Conservation (phyloP, 257 asterid species). For the Avicennia marina region DNA sequence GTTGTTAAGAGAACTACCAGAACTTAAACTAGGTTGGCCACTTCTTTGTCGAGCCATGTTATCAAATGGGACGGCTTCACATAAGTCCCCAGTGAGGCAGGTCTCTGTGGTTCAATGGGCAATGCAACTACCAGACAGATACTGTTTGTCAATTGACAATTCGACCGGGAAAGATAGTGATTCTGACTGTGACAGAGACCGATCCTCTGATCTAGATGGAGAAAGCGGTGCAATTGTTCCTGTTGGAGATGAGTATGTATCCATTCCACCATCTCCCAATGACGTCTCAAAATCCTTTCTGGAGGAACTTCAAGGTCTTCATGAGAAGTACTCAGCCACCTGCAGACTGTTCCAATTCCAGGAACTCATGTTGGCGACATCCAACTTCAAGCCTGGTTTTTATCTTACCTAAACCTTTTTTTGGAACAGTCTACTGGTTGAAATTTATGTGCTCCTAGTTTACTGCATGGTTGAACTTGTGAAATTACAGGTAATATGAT, state of each 20-base stretch:
- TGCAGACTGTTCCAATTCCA: slow-evolving; percentile 65
- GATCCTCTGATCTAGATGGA: slow-evolving; percentile 36
- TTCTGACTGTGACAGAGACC: slow-evolving; percentile 22
- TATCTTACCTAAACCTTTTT: not conserved
- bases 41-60: slow-evolving; percentile 63
- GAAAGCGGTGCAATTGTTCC: slow-evolving; percentile 71
- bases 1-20: slow-evolving; percentile 56
- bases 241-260: slow-evolving; percentile 29
- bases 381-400: slow-evolving; percentile 54
- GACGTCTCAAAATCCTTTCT: slow-evolving; percentile 37
- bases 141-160: slow-evolving; percentile 39
- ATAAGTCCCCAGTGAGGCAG: slow-evolving; percentile 32
- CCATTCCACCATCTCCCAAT: slow-evolving; percentile 36
- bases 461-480: slow-evolving; percentile 14
- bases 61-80: slow-evolving; percentile 26
- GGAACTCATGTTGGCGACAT: slow-evolving; percentile 75
- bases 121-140: slow-evolving; percentile 63
- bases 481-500: slow-evolving; percentile 56
- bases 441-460: not conserved
- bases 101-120: slow-evolving; percentile 92
- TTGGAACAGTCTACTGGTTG: not conserved
- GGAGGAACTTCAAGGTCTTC: slow-evolving; percentile 64
- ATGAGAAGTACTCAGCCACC: slow-evolving; percentile 78
- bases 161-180: slow-evolving; percentile 28
- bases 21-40: slow-evolving; percentile 91